These are phyloP conservation scores for Phytophthora litchii DNA, from an alignment of 352 stramenopile genomes.

Conservation along the genomic window DNA sequence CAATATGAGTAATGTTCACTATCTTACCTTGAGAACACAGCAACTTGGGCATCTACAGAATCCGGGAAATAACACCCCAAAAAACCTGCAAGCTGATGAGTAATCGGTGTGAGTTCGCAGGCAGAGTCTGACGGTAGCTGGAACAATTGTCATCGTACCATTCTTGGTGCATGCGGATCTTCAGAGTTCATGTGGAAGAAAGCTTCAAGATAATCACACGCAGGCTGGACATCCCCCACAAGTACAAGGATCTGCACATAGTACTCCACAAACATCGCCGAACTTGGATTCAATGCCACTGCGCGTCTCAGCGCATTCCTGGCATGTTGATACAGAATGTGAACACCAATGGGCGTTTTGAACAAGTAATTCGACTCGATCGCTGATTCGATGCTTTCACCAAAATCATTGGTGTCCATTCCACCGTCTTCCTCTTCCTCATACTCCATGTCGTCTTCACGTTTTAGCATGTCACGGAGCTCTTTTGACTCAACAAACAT, in stretches of 20 bases:
- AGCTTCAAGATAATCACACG: conserved; percentile 76
- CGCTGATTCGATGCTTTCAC: conserved; percentile 42
- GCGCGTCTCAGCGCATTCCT: conserved; percentile 58
- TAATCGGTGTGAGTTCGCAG: conserved; percentile 14
- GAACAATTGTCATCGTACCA: conserved; percentile 49
- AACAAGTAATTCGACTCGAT: conserved; percentile 69
- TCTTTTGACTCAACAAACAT: conserved; percentile 80
- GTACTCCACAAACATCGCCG: conserved; percentile 68
- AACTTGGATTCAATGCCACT: conserved; percentile 58
- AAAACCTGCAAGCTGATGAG: conserved; percentile 40
- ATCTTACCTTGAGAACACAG: conserved; percentile 39
- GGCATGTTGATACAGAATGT: conserved; percentile 80
- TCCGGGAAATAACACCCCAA: conserved; percentile 57
- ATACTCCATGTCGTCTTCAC: conserved; percentile 31
- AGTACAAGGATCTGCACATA: conserved; percentile 78
- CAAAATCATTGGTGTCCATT: conserved; percentile 15
- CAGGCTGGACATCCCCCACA: conserved; percentile 56
- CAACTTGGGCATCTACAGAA: conserved; percentile 47
- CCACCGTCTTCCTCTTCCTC: conserved; percentile 37
- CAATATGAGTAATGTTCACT: background rate
- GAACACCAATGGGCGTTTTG: conserved; percentile 66
- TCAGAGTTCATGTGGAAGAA: conserved; percentile 64
- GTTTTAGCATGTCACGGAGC: conserved; percentile 55
- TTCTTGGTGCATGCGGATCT: conserved; percentile 66
- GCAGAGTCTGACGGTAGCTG: background rate